Percentiles rank a stretch among this genome's conserved stretches.
Conservation (phyloP, 176 grass and related monocot genomes). For the Thalia dealbata region DNA sequence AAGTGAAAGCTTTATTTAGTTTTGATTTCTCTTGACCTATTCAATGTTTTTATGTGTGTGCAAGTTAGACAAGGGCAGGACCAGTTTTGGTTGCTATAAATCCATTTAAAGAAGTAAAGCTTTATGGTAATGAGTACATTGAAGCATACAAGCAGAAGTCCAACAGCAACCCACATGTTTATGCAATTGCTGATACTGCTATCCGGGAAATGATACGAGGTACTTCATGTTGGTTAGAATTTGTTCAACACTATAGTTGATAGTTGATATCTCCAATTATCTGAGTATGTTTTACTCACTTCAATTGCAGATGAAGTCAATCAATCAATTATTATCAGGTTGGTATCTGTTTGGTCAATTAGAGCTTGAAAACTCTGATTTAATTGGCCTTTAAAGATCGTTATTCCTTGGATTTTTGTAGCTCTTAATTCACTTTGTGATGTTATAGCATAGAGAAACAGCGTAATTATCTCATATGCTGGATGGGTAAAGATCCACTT, state of each 20-base stretch:
- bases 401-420: background rate
- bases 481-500: background rate
- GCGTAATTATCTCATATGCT: background rate
- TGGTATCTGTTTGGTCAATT: background rate
- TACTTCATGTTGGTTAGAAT: constrained; percentile 23
- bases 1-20: constrained; percentile 24
- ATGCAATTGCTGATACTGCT: constrained; percentile 92
- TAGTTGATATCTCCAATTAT: background rate
- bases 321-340: constrained; percentile 99
- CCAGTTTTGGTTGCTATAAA: constrained; percentile 97
- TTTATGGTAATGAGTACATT: constrained; percentile 84
- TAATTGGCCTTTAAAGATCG: background rate
- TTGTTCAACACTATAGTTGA: background rate
- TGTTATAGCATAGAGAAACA: background rate
- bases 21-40: background rate
- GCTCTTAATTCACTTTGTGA: background rate
- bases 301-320: constrained; percentile 91
- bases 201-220: constrained; percentile 97
- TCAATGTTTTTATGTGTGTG: constrained; percentile 17
- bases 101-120: constrained; percentile 85
- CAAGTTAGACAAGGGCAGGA: constrained; percentile 88
- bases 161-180: constrained; percentile 88
- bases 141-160: constrained; percentile 73
- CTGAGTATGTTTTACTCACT: constrained; percentile 20
- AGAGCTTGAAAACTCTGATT: background rate